Base-by-base conservation (phyloP, 2,329 filamentous ascomycete genomes). In the Bipolaris oryzae region DNA sequence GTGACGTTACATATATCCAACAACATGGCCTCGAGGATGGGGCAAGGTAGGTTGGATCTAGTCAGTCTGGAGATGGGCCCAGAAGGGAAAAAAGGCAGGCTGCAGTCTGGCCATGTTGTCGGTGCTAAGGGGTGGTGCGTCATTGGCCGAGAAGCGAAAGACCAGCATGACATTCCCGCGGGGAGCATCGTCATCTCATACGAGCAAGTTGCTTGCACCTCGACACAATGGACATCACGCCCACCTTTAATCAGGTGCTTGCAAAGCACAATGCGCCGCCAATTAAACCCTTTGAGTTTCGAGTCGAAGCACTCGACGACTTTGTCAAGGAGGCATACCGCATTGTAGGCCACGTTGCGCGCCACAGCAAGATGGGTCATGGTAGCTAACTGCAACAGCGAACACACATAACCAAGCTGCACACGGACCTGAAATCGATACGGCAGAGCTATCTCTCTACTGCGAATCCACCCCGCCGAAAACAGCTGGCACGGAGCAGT, bases 301-400 rank as follows among this genome's bases (percentile, higher is more conserved):
- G 73, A 57, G 68, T 76, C 49, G 72, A 73, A 44, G 69, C 71
- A 50, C 84, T 95, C 48, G 91, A 97, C 74, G 89, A 90, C 69
- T 99, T 98, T 74, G 81, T 98, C 33, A 92, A 94, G 73, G 94
- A 98, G 78, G 95, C 95, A 50, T 95, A 96, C 78, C 87, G 89
- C 74, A 97, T 98, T 76, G 93, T 96, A 80, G 70, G 84, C 76
- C 48, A 71, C 70, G 61, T 66, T 63, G 59, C 63, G 54, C 33
- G 42, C 44, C 50, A 50, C 48, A 35, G 23, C 44, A 53, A 53
- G 37, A 39, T 23, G 18, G 31, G 25, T 38, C 53, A 53, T 53
- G 61, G 63, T 68, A 74, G 62, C 69, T 70, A 57, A 68, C 55
- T 25, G 44, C 16, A 23, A 44, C 70, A 96, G 92, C 95, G 96